Evolutionary conservation across 1,284 basidiomycete genomes (phyloP), one percentile per base, ranked within the genome.

Genomic region (Wolfiporia cocos): DNA sequence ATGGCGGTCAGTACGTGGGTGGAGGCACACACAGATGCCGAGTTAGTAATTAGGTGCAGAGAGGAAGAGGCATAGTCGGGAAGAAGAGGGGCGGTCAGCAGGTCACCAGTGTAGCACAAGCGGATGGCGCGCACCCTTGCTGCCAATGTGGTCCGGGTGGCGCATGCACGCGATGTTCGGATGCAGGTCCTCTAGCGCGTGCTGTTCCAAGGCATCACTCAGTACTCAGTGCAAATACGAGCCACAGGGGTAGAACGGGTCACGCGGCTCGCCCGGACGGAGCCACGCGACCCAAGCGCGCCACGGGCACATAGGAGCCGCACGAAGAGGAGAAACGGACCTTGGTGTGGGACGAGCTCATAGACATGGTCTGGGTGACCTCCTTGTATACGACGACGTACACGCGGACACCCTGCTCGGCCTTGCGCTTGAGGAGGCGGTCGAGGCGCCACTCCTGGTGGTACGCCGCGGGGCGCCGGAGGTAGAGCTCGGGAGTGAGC

Each of bases 331-430:
- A n/a, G n/a, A n/a, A n/a, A n/a, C n/a, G 42, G 23, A 74, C 81
- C 73, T 93, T 93, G 44, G 90, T 92, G 58, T 93, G 88, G 49
- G 80, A 78, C 0, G 88, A 92, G 43, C 76, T 79, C 78, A 94
- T 85, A 2, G 71, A 70, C 92, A 95, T 94, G 1, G 91, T 92
- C 65, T 90, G 83, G 0, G 86, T 85, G 43, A 96, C 88, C 70
- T 92, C 90, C 62, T 92, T 93, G 71, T 93, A 93, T 5, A 94
- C 88, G 49, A 92, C 71, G 23, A 93, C 78, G 63, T 92, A 89
- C 41, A 97, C 68, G 61, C 84, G 86, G 44, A 97, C 94, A 19
- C 94, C 93, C 57, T 93, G 68, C 55, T 90, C 73, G 0, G 94
- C 94, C 65, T 96, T 96, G 45, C 85, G 77, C 63, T 86, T 72